Conservation (phyloP, 2,329 filamentous ascomycete genomes). For the Corynespora cassiicola region DNA sequence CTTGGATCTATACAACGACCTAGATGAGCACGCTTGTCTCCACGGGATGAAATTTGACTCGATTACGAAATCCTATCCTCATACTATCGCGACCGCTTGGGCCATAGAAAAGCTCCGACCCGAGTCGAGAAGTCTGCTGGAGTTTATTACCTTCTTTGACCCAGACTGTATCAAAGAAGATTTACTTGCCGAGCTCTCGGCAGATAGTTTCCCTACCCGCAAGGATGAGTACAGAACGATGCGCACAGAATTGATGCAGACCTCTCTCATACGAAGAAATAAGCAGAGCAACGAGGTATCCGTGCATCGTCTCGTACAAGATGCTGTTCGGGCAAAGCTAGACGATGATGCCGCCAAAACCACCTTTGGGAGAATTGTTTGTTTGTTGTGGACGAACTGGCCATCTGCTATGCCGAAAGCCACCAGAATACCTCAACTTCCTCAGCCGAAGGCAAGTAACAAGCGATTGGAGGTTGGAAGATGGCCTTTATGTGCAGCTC, state of each 20-base stretch:
- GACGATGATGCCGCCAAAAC: neutral
- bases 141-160: conserved; percentile 11
- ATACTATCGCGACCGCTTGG: conserved; percentile 9
- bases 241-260: conserved; percentile 8
- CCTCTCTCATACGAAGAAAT: conserved; percentile 8
- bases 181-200: conserved; percentile 8
- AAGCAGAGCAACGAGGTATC: conserved; percentile 8
- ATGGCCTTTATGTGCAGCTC: conserved; percentile 8
- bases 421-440: conserved; percentile 6
- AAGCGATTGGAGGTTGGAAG: conserved; percentile 4
- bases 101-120: conserved; percentile 11
- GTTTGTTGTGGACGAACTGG: conserved; percentile 9
- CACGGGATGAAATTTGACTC: conserved; percentile 8
- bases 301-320: conserved; percentile 10
- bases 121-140: conserved; percentile 8
- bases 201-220: conserved; percentile 3
- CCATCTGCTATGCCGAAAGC: conserved; percentile 15
- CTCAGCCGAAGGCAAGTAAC: conserved; percentile 10
- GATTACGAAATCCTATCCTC: conserved; percentile 4
- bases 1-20: conserved; percentile 9
- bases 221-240: conserved; percentile 5
- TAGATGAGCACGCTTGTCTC: conserved; percentile 7
- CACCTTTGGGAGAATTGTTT: conserved; percentile 8
- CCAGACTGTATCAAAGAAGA: conserved; percentile 11
- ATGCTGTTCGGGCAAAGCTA: conserved; percentile 6